Percentiles rank a stretch among this genome's conserved stretches.
Conservation (phyloP, 805 yeast species). For the Candida ficus region DNA sequence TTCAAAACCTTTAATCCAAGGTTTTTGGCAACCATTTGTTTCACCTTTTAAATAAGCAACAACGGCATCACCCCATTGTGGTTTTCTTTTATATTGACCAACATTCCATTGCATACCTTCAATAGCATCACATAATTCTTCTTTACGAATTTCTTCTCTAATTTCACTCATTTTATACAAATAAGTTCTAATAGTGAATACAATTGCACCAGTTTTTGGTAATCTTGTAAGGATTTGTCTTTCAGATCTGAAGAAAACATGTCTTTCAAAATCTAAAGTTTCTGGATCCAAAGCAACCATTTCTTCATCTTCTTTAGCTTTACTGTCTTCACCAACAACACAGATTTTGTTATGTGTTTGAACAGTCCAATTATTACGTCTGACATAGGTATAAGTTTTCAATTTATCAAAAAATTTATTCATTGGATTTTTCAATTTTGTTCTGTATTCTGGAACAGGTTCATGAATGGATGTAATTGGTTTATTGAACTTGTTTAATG, state of each 20-base stretch:
- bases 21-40: constrained; percentile 28
- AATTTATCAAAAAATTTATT: constrained; percentile 57
- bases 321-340: constrained; percentile 40
- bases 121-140: constrained; percentile 58
- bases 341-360: constrained; percentile 52
- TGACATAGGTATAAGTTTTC: constrained; percentile 49
- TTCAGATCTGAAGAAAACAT: constrained; percentile 54
- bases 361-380: constrained; percentile 65
- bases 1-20: constrained; percentile 16
- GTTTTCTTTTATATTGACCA: constrained; percentile 56
- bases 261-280: constrained; percentile 31
- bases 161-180: constrained; percentile 44
- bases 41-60: constrained; percentile 35
- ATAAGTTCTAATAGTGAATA: constrained; percentile 55
- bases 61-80: constrained; percentile 69
- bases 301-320: constrained; percentile 27
- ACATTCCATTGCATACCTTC: constrained; percentile 55
- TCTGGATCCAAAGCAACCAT: constrained; percentile 30
- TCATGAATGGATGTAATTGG: constrained; percentile 58
- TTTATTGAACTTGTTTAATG: constrained; percentile 44
- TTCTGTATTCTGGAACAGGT: constrained; percentile 66
- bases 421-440: constrained; percentile 57
- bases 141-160: constrained; percentile 40
- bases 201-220: constrained; percentile 40
- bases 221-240: constrained; percentile 52